phyloP scores from a whole-genome alignment of 2,329 filamentous ascomycete species.

The Paecilomyces fulvus region DNA sequence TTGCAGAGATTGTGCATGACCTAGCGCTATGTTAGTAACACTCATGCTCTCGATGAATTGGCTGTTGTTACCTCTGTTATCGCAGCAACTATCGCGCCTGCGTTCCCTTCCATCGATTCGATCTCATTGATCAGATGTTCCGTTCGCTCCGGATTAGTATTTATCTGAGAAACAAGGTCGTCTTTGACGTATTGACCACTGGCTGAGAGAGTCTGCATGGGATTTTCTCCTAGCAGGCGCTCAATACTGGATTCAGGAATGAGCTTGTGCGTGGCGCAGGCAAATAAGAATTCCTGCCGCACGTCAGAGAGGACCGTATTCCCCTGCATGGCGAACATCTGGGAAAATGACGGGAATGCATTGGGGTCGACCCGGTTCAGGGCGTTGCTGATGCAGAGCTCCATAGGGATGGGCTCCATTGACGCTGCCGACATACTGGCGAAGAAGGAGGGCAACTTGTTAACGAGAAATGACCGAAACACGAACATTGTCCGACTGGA shows the following conservation, averaged over 20 bases:
- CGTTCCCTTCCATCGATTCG: slow-evolving; percentile 85
- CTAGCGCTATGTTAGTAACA: slow-evolving; percentile 13
- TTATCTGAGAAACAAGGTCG: slow-evolving; percentile 67
- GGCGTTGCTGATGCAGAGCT: slow-evolving; percentile 58
- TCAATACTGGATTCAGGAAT: slow-evolving; percentile 71
- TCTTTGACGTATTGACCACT: slow-evolving; percentile 70
- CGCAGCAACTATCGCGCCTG: slow-evolving; percentile 73
- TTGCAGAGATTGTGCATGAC: slow-evolving; percentile 50
- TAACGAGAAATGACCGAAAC: slow-evolving; percentile 77
- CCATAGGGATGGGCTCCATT: slow-evolving; percentile 51
- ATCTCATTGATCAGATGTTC: slow-evolving; percentile 72
- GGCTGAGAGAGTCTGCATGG: slow-evolving; percentile 67
- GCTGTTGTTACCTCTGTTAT: slow-evolving; percentile 55
- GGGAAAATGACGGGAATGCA: slow-evolving; percentile 56
- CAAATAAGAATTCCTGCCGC: slow-evolving; percentile 75
- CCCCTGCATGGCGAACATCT: slow-evolving; percentile 53
- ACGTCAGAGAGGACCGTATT: slow-evolving; percentile 57
- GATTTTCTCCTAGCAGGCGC: slow-evolving; percentile 72
- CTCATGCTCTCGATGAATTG: background rate
- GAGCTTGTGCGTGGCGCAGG: slow-evolving; percentile 81
- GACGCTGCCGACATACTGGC: slow-evolving; percentile 49
- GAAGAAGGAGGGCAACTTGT: slow-evolving; percentile 58
- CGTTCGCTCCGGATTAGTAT: slow-evolving; percentile 64
- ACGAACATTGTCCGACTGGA: slow-evolving; percentile 55
- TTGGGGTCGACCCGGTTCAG: slow-evolving; percentile 55